Evolutionary conservation across 495 filamentous ascomycete genomes (phyloP), one percentile per base, ranked within the genome.

Genomic region (Penicillium manginii): DNA sequence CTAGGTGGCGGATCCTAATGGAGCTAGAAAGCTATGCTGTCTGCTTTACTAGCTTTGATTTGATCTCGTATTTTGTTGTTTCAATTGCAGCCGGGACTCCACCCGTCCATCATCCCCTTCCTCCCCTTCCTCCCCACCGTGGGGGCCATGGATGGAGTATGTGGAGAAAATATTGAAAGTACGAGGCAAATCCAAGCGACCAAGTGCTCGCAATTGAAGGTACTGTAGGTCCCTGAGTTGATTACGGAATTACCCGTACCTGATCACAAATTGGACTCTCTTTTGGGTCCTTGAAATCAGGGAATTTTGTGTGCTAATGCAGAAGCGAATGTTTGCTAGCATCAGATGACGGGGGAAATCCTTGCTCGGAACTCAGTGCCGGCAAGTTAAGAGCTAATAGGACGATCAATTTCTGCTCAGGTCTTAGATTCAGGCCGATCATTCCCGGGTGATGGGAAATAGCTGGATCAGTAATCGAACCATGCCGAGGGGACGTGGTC

Each of bases 381-480:
- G 4, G 33, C 48, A 35, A 52, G 33, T 58, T 15, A 39, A 22
- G 14, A 18, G 8, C 35, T n/a, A 19, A n/a, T 2, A 9, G 40
- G 45, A 9, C 45, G 45, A 47, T 47, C 45, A 47, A n/a, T 47
- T 47, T 47, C 15, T 52, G 10, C 42, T 45, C 49, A 23, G 5
- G 45, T 47, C 21, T 18, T 43, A 17, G 40, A 43, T 17, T 43
- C 40, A 18, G 40, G 40, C 17, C 40, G 40, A 43, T 43, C 40
- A 43, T 43, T 43, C 40, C 17, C 17, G 40, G 40, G 8, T 4
- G 40, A 43, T 43, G 40, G 40, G 40, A 43, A 43, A 43, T 43
- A n/a, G 19, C 45, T 47, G 21, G 45, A 47, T 47, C 45, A n/a
- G 15, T 10, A 47, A 47, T 47, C 45, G 45, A n/a, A 47, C 21